These are phyloP conservation scores for Aspergillus amoenus DNA, from an alignment of 2,329 filamentous ascomycete genomes.

Conservation along the genomic window DNA sequence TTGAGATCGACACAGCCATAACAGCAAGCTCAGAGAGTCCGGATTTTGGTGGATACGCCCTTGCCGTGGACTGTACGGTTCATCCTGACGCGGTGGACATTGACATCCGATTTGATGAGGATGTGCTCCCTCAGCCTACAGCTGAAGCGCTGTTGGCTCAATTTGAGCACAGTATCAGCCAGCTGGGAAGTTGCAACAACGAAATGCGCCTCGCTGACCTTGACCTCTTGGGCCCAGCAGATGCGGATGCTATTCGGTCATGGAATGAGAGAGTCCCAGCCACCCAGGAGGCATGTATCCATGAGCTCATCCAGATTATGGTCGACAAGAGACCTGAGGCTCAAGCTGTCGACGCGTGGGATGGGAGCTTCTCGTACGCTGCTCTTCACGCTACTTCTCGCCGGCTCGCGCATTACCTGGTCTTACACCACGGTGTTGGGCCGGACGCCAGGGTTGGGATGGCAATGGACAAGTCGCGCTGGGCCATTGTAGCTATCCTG, in stretches of 20 bases:
- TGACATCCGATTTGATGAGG: not conserved
- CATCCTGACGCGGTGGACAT: not conserved
- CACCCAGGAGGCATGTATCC: not conserved
- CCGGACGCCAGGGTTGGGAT: no score
- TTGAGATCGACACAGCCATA: not conserved
- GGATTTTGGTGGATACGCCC: not conserved
- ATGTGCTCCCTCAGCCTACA: not conserved
- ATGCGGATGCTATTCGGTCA: not conserved
- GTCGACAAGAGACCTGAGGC: not conserved
- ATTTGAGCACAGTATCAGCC: not conserved
- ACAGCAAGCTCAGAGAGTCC: not conserved
- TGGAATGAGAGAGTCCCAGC: not conserved
- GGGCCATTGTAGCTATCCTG: no score
- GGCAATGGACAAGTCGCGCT: no score
- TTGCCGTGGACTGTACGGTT: not conserved
- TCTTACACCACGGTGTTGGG: no score
- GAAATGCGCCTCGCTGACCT: not conserved
- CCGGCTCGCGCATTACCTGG: no score
- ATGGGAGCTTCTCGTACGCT: not conserved
- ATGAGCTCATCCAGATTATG: not conserved
- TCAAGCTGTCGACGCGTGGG: not conserved
- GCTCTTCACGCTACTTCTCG: no score
- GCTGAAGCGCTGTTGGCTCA: not conserved
- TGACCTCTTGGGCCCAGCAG: not conserved
- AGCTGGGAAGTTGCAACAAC: not conserved